Evolutionary conservation across 139 green algal genomes (phyloP).

Genomic region (Coelastrella sp.): DNA sequence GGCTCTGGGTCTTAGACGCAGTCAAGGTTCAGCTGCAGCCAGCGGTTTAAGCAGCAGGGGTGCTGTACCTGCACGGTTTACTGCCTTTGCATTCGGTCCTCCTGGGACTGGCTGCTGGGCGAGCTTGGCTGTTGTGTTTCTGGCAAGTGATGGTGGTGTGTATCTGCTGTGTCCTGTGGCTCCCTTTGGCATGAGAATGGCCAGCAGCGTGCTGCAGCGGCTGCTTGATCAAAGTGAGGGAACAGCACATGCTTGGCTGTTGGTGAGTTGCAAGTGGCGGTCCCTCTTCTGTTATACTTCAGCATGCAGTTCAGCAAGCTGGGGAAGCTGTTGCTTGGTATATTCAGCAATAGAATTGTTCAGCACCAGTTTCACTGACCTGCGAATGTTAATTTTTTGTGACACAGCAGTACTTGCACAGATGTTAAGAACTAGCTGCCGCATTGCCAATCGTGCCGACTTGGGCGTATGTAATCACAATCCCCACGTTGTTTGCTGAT

Average conservation of each 20-base stretch:
- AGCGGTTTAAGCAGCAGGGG: conserved; percentile 8
- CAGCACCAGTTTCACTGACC: neutral
- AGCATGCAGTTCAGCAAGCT: too few relatives aligned
- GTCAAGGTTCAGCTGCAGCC: neutral
- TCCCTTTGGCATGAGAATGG: conserved; percentile 43
- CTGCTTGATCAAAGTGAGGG: conserved; percentile 10
- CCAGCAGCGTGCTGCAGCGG: conserved; percentile 14
- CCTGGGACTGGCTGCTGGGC: conserved; percentile 28
- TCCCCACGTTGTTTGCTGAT: too few relatives aligned
- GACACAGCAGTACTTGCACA: too few relatives aligned
- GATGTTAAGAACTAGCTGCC: too few relatives aligned
- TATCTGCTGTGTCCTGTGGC: conserved; percentile 50
- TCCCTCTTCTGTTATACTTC: neutral
- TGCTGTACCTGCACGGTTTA: neutral
- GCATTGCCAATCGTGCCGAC: too few relatives aligned
- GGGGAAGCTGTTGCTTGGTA: too few relatives aligned
- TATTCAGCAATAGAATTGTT: neutral
- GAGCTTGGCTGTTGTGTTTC: conserved; percentile 33
- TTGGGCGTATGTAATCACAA: too few relatives aligned
- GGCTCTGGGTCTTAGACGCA: neutral
- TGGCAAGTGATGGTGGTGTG: conserved; percentile 35
- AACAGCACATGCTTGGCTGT: conserved; percentile 38
- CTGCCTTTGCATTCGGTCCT: conserved; percentile 41
- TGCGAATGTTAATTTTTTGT: too few relatives aligned
- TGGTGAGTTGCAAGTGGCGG: conserved; percentile 7